A percentile compares a stretch with the other conserved stretches of the same genome.
Evolutionary conservation across 371 early-diverging fungal species (phyloP).

Genomic region (Rhizomucor pusillus): DNA sequence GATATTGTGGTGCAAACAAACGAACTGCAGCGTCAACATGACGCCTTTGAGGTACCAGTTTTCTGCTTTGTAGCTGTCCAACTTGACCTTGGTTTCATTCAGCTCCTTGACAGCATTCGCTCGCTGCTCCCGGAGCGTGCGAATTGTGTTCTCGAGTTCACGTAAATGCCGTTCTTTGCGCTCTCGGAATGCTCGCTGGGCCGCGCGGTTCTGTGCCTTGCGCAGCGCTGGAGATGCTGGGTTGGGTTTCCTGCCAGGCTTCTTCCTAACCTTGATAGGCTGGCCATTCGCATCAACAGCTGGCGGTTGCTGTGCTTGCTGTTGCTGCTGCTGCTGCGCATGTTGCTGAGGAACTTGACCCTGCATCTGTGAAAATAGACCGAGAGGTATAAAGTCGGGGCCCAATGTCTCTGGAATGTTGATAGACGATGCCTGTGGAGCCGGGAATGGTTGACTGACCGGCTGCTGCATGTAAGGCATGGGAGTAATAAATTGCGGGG

Average conservation of each 20-base stretch:
- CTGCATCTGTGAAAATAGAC: background rate
- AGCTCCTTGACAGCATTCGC: conserved; percentile 38
- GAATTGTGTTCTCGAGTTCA: conserved; percentile 60
- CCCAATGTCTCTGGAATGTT: background rate
- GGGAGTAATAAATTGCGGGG: background rate
- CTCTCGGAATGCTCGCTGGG: conserved; percentile 78
- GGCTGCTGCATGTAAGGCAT: background rate
- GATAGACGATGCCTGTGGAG: background rate
- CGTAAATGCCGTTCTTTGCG: conserved; percentile 61
- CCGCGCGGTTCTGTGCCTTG: conserved; percentile 74
- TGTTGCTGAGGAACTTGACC: background rate
- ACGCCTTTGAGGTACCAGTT: conserved; percentile 49
- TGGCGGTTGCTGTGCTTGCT: background rate
- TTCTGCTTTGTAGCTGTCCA: conserved; percentile 52
- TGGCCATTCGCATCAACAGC: conserved; percentile 7
- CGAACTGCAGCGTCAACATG: conserved; percentile 38
- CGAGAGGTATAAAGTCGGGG: background rate
- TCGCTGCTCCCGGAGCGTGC: conserved; percentile 54
- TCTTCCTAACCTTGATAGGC: conserved; percentile 40
- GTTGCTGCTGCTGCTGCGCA: conserved; percentile 1
- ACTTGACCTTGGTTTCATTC: conserved; percentile 30
- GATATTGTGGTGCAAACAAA: conserved; percentile 26
- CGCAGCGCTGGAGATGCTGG: conserved; percentile 59
- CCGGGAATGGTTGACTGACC: too few relatives aligned
- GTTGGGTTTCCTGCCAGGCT: conserved; percentile 77